These are phyloP conservation scores for Leccinellum albellum DNA, from an alignment of 768 basidiomycete genomes.

Conservation along the genomic window DNA sequence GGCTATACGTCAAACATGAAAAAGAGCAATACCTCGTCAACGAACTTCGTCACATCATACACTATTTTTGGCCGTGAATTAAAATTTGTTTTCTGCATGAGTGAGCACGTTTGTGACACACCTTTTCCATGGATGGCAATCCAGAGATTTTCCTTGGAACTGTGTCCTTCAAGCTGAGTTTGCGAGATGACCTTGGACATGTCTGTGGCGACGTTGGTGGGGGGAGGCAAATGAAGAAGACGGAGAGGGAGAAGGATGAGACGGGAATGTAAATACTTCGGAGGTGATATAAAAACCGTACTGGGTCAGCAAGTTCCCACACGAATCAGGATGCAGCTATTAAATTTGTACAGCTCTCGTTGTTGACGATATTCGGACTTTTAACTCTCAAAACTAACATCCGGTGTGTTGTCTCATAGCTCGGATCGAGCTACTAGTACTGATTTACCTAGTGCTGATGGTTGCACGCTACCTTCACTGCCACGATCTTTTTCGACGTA, in stretches of 20 bases:
- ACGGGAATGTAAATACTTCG: slow-evolving; percentile 4
- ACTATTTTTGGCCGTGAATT: slow-evolving; percentile 46
- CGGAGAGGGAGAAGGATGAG: neutral
- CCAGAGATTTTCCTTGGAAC: slow-evolving; percentile 70
- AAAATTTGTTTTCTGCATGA: neutral
- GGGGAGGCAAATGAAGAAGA: slow-evolving; percentile 13
- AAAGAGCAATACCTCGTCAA: slow-evolving; percentile 73
- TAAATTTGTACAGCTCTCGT: neutral
- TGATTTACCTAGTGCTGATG: neutral
- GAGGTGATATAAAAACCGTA: slow-evolving; percentile 15
- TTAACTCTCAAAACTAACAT: neutral
- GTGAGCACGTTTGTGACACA: slow-evolving; percentile 24
- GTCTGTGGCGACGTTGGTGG: slow-evolving; percentile 19
- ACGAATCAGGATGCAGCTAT: slow-evolving; percentile 9
- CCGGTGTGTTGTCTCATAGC: neutral
- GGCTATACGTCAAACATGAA: neutral
- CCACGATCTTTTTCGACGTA: neutral
- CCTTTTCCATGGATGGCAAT: slow-evolving; percentile 85
- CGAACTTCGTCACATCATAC: slow-evolving; percentile 89
- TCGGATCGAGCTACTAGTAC: neutral
- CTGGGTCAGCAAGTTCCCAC: slow-evolving; percentile 28
- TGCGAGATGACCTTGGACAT: slow-evolving; percentile 56
- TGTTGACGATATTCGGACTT: neutral
- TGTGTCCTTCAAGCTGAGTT: slow-evolving; percentile 78
- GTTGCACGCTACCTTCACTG: neutral